These are phyloP conservation scores for Penicillium oxalicum DNA, from an alignment of 2,329 filamentous ascomycete species.

Conservation along the genomic window DNA sequence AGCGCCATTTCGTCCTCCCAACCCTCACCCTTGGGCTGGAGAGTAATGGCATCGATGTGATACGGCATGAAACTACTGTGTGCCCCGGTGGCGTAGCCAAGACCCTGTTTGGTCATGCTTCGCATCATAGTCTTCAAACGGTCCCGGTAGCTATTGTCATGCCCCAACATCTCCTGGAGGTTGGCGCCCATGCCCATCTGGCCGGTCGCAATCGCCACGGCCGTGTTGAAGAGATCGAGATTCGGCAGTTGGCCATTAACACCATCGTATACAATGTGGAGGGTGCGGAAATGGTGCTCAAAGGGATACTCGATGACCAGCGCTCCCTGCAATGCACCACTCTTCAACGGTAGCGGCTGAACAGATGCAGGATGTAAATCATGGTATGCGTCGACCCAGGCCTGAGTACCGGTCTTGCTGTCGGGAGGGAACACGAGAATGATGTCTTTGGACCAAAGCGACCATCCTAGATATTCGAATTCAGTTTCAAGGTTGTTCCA, in stretches of 20 bases:
- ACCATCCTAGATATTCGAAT: conserved; percentile 61
- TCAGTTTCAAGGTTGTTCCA: neutral
- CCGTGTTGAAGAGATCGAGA: conserved; percentile 90
- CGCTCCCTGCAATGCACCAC: conserved; percentile 85
- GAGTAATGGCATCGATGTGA: conserved; percentile 90
- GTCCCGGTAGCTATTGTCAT: conserved; percentile 70
- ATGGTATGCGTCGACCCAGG: conserved; percentile 97
- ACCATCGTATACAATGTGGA: conserved; percentile 92
- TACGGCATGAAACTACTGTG: conserved; percentile 97
- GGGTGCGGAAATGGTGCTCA: conserved; percentile 73
- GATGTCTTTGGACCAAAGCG: conserved; percentile 97
- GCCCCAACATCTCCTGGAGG: conserved; percentile 78
- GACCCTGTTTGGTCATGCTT: conserved; percentile 85
- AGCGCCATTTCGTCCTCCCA: conserved; percentile 98
- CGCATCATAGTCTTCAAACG: conserved; percentile 82
- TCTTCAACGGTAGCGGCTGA: conserved; percentile 76
- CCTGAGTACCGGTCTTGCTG: conserved; percentile 82
- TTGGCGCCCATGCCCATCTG: conserved; percentile 86
- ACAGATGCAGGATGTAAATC: conserved; percentile 72
- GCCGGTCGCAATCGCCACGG: conserved; percentile 75
- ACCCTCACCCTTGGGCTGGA: conserved; percentile 82
- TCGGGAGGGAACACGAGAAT: conserved; percentile 86
- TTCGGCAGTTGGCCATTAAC: conserved; percentile 95
- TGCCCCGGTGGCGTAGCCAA: conserved; percentile 82
- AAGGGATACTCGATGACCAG: conserved; percentile 90